Conservation (phyloP, 2,329 filamentous ascomycete species). For the Diaporthe capsici region DNA sequence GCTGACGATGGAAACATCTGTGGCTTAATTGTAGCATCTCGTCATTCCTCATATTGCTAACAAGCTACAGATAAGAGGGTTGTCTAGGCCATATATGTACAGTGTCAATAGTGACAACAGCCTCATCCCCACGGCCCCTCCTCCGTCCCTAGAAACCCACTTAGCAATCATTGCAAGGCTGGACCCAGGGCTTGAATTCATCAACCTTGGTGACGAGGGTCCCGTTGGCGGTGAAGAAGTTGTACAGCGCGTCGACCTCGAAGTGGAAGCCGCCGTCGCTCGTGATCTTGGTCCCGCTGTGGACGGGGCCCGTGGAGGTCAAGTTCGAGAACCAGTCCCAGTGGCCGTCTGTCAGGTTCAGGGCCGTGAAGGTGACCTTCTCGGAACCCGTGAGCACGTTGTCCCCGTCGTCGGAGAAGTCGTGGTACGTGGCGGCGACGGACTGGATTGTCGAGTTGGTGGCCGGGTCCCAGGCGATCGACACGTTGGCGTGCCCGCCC, state of each 20-base stretch:
- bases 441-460: slow-evolving; percentile 12
- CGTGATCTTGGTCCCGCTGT: slow-evolving; percentile 15
- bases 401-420: slow-evolving; percentile 5
- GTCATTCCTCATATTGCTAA: not conserved
- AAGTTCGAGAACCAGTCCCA: slow-evolving; percentile 24
- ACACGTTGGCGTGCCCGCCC: slow-evolving; percentile 19
- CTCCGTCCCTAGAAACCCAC: not conserved
- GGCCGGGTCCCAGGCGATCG: not conserved
- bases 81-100: not conserved
- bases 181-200: not conserved
- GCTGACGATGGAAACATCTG: not conserved
- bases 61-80: not conserved
- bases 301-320: not conserved
- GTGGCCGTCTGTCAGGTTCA: slow-evolving; percentile 24
- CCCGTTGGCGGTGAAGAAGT: slow-evolving; percentile 16
- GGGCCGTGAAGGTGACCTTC: slow-evolving; percentile 16
- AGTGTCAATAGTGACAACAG: not conserved
- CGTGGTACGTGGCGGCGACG: slow-evolving; percentile 16
- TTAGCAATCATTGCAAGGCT: slow-evolving; percentile 7
- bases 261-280: slow-evolving; percentile 10
- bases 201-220: not conserved
- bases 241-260: slow-evolving; percentile 18
- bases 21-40: not conserved
- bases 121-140: no score
- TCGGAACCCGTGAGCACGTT: slow-evolving; percentile 22